phyloP scores from a whole-genome alignment of 345 rosid species.

The Gossypium bickii region DNA sequence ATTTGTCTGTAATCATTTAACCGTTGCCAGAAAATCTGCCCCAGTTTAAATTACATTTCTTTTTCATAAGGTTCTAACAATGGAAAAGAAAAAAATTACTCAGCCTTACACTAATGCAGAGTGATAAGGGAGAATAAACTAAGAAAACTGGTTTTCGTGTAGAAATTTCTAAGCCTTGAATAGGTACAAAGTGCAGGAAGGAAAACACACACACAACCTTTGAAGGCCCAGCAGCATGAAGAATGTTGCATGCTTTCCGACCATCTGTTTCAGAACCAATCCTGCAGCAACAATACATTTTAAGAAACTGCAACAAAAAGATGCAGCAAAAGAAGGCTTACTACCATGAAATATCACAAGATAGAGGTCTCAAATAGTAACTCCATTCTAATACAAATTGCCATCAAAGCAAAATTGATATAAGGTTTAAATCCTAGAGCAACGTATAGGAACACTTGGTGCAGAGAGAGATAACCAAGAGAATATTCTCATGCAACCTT shows the following conservation, averaged over 20 bases:
- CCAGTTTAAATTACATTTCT: not conserved
- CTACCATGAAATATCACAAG: not conserved
- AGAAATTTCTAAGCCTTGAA: not conserved
- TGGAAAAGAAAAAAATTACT: not conserved
- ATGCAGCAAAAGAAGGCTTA: not conserved
- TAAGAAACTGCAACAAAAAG: slow-evolving; percentile 13
- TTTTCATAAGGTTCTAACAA: not conserved
- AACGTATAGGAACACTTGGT: not conserved
- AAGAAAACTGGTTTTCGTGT: not conserved
- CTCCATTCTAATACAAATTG: not conserved
- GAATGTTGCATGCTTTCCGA: slow-evolving; percentile 77
- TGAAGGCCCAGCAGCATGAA: slow-evolving; percentile 93
- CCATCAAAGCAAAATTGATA: not conserved
- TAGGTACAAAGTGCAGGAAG: not conserved
- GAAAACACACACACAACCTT: slow-evolving; percentile 43
- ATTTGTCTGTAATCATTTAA: not conserved
- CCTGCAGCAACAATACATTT: slow-evolving; percentile 39
- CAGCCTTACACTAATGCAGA: not conserved
- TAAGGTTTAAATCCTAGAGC: not conserved
- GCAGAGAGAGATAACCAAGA: not conserved
- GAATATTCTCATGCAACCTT: not conserved
- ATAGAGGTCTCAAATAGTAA: not conserved
- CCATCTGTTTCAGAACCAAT: slow-evolving; percentile 79
- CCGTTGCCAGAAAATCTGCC: not conserved
- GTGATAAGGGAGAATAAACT: not conserved